A percentile compares a stretch with the other conserved stretches of the same genome.
phyloP scores from a whole-genome alignment of 805 yeast species.

The Ogataea angusta region DNA sequence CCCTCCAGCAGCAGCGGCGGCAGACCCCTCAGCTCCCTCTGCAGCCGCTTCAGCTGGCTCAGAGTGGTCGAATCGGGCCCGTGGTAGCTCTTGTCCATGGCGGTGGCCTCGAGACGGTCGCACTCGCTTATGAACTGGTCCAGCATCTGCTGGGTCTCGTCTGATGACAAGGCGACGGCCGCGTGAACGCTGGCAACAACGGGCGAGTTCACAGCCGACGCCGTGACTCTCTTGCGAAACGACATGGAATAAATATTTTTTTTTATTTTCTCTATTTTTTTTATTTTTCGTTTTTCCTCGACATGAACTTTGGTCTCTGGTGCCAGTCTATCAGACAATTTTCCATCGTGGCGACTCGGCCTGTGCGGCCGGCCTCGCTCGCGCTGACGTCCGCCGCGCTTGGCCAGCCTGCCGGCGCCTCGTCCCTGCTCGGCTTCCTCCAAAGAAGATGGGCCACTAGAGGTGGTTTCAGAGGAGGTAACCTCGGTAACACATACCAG shows the following conservation, averaged over 20 bases:
- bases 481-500: slow-evolving; percentile 90
- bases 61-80: slow-evolving; percentile 30
- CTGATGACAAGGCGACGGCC: slow-evolving; percentile 16
- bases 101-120: slow-evolving; percentile 17
- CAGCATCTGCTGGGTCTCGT: slow-evolving; percentile 24
- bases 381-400: slow-evolving; percentile 7
- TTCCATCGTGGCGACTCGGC: slow-evolving; percentile 7
- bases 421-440: slow-evolving; percentile 17
- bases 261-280: slow-evolving; percentile 4
- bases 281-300: background rate
- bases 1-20: slow-evolving; percentile 34
- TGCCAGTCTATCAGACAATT: slow-evolving; percentile 13
- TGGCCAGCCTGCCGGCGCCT: slow-evolving; percentile 17
- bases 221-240: slow-evolving; percentile 40
- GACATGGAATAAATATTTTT: slow-evolving; percentile 6
- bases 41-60: slow-evolving; percentile 35
- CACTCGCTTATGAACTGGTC: slow-evolving; percentile 26
- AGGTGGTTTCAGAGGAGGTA: slow-evolving; percentile 83
- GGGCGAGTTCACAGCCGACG: slow-evolving; percentile 48
- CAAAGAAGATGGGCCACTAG: slow-evolving; percentile 34
- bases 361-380: background rate
- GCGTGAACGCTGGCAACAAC: slow-evolving; percentile 36
- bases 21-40: slow-evolving; percentile 36
- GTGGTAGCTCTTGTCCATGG: slow-evolving; percentile 15
- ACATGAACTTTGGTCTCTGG: slow-evolving; percentile 8